A percentile compares a stretch with the other conserved stretches of the same genome.
These are phyloP conservation scores for Parietaria judaica DNA, from an alignment of 306 rosid genomes.

Conservation along the genomic window DNA sequence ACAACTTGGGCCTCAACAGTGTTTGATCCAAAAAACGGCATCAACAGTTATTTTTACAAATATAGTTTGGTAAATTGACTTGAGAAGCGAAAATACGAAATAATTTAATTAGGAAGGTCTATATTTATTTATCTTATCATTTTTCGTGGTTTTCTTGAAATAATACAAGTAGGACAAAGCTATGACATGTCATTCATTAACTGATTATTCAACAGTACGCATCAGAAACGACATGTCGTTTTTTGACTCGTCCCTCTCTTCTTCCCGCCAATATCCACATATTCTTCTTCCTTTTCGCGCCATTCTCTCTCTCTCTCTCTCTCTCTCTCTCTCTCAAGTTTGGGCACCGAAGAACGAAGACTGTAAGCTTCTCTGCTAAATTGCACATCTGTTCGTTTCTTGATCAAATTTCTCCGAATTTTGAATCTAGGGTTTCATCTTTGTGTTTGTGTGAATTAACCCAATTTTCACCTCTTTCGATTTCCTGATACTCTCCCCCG, in stretches of 20 bases:
- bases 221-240: constrained; percentile 3
- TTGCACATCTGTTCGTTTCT: neutral
- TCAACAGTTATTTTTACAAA: too few relatives aligned
- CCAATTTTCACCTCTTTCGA: neutral
- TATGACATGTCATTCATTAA: neutral
- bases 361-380: constrained; percentile 1
- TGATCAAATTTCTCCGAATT: neutral
- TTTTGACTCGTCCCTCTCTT: neutral
- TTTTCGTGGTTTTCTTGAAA: too few relatives aligned
- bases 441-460: neutral
- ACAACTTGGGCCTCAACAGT: too few relatives aligned
- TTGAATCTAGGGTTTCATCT: constrained; percentile 1
- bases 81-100: too few relatives aligned
- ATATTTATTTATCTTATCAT: too few relatives aligned
- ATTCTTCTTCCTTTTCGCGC: constrained; percentile 4
- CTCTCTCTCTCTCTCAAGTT: neutral
- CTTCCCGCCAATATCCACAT: constrained; percentile 13
- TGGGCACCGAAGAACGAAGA: neutral
- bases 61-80: too few relatives aligned
- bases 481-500: neutral
- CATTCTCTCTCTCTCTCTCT: constrained; percentile 3
- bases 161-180: too few relatives aligned
- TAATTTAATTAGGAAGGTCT: too few relatives aligned
- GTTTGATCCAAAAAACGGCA: too few relatives aligned
- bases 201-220: too few relatives aligned